These are phyloP conservation scores for Clonostachys sp. DNA, from an alignment of 2,329 filamentous ascomycete species.

Conservation along the genomic window DNA sequence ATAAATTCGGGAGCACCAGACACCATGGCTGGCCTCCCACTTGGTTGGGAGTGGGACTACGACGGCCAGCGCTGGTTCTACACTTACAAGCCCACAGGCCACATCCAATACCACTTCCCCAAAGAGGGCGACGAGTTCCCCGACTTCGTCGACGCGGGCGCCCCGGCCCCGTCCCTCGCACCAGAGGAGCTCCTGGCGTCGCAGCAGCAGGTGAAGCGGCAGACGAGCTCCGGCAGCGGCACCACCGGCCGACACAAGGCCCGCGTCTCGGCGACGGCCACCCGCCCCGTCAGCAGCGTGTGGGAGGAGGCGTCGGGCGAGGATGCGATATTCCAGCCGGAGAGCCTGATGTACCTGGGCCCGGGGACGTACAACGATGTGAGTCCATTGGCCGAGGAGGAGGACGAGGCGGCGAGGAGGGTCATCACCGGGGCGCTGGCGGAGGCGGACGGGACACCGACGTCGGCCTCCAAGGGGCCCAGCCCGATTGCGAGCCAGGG, in stretches of 20 bases:
- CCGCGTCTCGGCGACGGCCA: neutral
- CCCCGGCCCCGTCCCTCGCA: conserved; percentile 30
- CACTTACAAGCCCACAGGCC: conserved; percentile 47
- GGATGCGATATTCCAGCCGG: conserved; percentile 42
- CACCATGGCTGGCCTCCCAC: conserved; percentile 34
- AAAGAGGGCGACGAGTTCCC: conserved; percentile 54
- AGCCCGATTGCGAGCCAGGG: conserved; percentile 19
- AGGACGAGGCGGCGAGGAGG: conserved; percentile 17
- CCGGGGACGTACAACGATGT: conserved; percentile 39
- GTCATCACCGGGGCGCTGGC: conserved; percentile 4
- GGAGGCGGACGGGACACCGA: too few species aligned
- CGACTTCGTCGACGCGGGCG: conserved; percentile 36
- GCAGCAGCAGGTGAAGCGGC: conserved; percentile 34
- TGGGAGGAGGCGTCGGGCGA: conserved; percentile 19
- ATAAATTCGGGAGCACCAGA: neutral
- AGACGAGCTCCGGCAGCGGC: neutral
- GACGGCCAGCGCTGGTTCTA: conserved; percentile 55
- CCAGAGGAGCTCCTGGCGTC: conserved; percentile 50
- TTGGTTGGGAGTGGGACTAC: conserved; percentile 54
- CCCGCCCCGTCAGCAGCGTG: conserved; percentile 8
- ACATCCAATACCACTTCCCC: conserved; percentile 52
- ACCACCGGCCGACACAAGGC: neutral
- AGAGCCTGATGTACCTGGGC: conserved; percentile 48
- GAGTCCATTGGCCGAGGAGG: conserved; percentile 35
- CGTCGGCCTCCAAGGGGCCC: conserved; percentile 10